Percentiles rank a stretch among this genome's conserved stretches.
phyloP scores from a whole-genome alignment of 495 filamentous ascomycete genomes.

The Cenococcum geophilum region DNA sequence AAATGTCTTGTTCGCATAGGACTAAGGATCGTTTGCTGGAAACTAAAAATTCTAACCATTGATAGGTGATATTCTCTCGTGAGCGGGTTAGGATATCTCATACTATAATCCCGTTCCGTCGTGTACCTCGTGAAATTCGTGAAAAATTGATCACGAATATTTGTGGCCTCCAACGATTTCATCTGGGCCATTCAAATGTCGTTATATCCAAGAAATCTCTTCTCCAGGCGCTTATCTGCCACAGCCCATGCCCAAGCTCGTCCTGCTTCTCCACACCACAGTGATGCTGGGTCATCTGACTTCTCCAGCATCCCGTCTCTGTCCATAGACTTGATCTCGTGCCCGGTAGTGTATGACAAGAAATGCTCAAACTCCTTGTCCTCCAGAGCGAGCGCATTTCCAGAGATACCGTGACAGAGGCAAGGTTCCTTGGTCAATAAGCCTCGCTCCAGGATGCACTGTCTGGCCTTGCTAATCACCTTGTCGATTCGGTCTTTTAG shows the following conservation, averaged over 20 bases:
- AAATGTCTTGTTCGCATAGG: neutral
- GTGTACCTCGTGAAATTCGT: constrained; percentile 17
- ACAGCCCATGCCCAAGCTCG: constrained; percentile 47
- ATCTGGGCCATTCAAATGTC: constrained; percentile 37
- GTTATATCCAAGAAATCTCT: constrained; percentile 43
- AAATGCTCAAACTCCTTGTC: constrained; percentile 46
- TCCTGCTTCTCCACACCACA: constrained; percentile 46
- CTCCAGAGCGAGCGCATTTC: constrained; percentile 51
- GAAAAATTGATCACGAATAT: neutral
- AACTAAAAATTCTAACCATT: neutral
- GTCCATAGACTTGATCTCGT: constrained; percentile 47
- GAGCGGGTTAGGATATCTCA: neutral
- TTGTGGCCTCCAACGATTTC: neutral
- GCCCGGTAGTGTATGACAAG: constrained; percentile 46
- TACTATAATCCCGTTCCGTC: constrained; percentile 17
- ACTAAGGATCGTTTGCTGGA: neutral
- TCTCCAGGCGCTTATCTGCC: constrained; percentile 38
- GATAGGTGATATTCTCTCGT: neutral
- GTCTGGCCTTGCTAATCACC: constrained; percentile 43
- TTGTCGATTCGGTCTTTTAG: constrained; percentile 44
- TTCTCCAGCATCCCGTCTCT: constrained; percentile 41
- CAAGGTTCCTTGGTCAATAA: constrained; percentile 57
- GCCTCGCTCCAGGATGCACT: constrained; percentile 48
- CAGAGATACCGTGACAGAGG: constrained; percentile 59
- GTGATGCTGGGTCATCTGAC: constrained; percentile 37